A percentile compares a stretch with the other conserved stretches of the same genome.
These are phyloP conservation scores for Solanum clarkiae DNA, from an alignment of 257 asterid genomes.

Conservation along the genomic window DNA sequence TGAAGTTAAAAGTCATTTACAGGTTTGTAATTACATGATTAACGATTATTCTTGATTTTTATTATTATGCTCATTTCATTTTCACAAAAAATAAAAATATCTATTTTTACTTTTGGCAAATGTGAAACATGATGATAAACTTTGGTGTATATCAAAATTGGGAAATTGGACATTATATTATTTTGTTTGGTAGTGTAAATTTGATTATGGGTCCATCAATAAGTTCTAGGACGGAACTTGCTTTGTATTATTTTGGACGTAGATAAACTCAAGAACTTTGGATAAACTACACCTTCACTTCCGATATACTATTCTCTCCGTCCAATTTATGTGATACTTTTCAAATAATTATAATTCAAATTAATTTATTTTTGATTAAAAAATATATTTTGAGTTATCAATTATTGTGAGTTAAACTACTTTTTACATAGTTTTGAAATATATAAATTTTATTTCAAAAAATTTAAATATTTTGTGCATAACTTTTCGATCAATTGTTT, in stretches of 20 bases:
- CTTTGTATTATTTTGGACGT: background rate
- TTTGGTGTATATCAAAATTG: background rate
- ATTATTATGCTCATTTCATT: background rate
- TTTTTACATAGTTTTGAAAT: too few relatives aligned
- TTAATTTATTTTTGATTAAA: too few relatives aligned
- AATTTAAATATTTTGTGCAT: too few relatives aligned
- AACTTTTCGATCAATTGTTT: too few relatives aligned
- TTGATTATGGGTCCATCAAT: background rate
- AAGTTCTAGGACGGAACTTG: background rate
- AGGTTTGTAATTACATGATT: constrained; percentile 23
- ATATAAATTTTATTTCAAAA: too few relatives aligned
- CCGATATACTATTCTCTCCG: background rate
- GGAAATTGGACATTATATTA: background rate
- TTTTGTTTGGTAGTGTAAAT: background rate
- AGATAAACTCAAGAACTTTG: background rate
- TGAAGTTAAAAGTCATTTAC: constrained; percentile 65
- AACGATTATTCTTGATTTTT: background rate
- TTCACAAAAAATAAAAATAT: background rate
- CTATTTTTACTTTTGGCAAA: background rate
- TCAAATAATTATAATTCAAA: too few relatives aligned
- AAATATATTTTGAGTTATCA: too few relatives aligned
- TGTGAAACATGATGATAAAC: background rate
- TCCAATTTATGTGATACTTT: too few relatives aligned
- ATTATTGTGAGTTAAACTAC: too few relatives aligned
- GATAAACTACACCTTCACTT: background rate